phyloP scores from a whole-genome alignment of 1,284 basidiomycete species.

The Austroboletus niveus region DNA sequence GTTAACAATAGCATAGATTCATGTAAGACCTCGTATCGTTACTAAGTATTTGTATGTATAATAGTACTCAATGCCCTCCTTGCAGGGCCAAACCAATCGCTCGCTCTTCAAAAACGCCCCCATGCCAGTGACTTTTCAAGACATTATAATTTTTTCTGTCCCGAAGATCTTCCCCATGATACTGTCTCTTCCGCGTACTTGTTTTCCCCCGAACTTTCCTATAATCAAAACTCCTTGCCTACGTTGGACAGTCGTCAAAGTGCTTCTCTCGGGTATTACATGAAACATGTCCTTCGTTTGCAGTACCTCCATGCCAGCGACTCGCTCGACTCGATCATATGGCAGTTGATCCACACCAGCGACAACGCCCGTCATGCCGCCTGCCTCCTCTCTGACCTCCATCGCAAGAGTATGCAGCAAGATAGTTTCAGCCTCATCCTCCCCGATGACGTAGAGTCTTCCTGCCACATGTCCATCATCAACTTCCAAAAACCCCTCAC shows the following conservation, averaged over 20 bases:
- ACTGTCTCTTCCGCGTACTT: slow-evolving; percentile 24
- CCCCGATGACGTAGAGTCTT: slow-evolving; percentile 26
- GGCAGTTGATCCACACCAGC: slow-evolving; percentile 38
- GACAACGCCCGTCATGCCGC: slow-evolving; percentile 52
- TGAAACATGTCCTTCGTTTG: slow-evolving; percentile 53
- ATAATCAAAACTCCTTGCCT: slow-evolving; percentile 16
- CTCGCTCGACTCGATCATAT: slow-evolving; percentile 49
- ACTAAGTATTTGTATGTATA: slow-evolving; percentile 55
- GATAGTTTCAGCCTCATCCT: slow-evolving; percentile 21
- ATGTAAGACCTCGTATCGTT: slow-evolving; percentile 72
- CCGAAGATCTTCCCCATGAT: slow-evolving; percentile 14
- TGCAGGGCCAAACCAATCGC: slow-evolving; percentile 42
- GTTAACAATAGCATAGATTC: slow-evolving; percentile 46
- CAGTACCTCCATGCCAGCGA: slow-evolving; percentile 67
- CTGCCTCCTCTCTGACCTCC: slow-evolving; percentile 43
- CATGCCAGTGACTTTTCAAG: slow-evolving; percentile 31
- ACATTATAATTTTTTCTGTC: slow-evolving; percentile 11
- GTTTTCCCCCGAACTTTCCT: slow-evolving; percentile 4
- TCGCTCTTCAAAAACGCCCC: slow-evolving; percentile 21
- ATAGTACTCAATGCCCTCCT: slow-evolving; percentile 68
- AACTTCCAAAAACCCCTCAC: slow-evolving; percentile 31
- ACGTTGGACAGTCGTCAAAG: slow-evolving; percentile 19
- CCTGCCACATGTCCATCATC: slow-evolving; percentile 29
- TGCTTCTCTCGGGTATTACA: slow-evolving; percentile 28
- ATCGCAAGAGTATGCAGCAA: slow-evolving; percentile 25